Evolutionary conservation across 129 eudicot genomes (phyloP).

Genomic region (Heracleum sosnowskyi): DNA sequence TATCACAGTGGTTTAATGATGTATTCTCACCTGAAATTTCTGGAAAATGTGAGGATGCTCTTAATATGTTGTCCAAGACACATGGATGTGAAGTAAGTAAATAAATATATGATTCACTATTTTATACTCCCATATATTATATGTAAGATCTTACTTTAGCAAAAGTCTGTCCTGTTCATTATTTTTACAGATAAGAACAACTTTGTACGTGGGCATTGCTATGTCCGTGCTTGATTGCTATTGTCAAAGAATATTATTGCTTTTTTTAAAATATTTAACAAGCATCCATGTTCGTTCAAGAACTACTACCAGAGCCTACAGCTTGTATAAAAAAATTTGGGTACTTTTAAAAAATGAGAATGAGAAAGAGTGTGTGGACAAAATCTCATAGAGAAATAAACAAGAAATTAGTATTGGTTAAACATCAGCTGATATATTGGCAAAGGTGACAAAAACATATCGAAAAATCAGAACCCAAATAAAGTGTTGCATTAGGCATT

Average conservation of each 20-base stretch:
- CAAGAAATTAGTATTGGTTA: not conserved
- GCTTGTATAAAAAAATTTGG: not conserved
- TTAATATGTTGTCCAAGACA: constrained; percentile 45
- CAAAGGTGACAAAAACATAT: not conserved
- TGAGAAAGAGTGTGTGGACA: not conserved
- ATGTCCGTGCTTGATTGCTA: not conserved
- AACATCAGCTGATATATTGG: not conserved
- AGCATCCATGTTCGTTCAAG: not conserved
- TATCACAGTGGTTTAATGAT: constrained; percentile 89
- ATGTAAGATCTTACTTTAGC: not conserved
- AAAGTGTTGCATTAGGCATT: not conserved
- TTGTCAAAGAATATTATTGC: not conserved
- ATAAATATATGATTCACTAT: not conserved
- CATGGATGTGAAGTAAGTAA: constrained; percentile 68
- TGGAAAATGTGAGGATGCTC: constrained; percentile 63
- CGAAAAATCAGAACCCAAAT: not conserved
- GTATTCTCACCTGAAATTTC: constrained; percentile 77
- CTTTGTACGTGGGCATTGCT: not conserved
- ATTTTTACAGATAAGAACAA: not conserved
- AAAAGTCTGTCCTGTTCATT: not conserved
- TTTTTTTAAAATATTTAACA: not conserved
- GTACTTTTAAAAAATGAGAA: not conserved
- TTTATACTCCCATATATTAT: not conserved
- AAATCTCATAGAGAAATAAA: not conserved
- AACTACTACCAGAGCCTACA: not conserved